Base-by-base conservation (phyloP, 129 eudicot genomes). In the Tagetes erecta region DNA sequence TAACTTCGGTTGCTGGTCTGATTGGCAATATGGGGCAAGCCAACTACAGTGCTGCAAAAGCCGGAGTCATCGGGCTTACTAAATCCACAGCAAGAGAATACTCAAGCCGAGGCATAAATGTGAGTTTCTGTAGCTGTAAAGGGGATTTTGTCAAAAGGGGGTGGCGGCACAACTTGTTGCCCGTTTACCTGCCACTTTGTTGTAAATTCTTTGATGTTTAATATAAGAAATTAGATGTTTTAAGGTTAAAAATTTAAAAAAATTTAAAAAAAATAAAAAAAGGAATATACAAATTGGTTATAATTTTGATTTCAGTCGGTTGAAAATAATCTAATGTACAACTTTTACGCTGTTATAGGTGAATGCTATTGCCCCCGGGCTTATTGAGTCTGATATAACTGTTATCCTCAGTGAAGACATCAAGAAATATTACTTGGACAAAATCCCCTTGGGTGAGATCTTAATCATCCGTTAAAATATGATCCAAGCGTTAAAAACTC, bases 11-110 rank as follows among this genome's bases (percentile, higher is more conserved):
- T 70, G 86, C 84, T 80, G 99, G 97, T 76, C 80, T 95, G 67
- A 76, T 75, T 77, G 99, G 97, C 47, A 95, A 91, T 79, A 84
- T 82, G 36, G 97, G 99, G 64, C 99, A 88, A 81, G 94, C 99
- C 63, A 95, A 95, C 71, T 95, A 95, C 64, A 87, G 95, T 81
- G 99, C 99, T 71, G 97, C 99, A 82, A 95, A 95, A 81, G 97
- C 96, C 1, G 99, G 99, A 44, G 97, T 95, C 0, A 95, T 95
- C 67, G 96, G 99, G 51, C 80, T 95, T 45, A 95, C 99, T 8
- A 95, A 95, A 82, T n/a, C 88, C 6, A 89, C 84, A 63, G 99
- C 99, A 39, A 95, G 81, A 76, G 99, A 95, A 80, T 95, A 91
- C 79, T 78, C 99, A 3, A 82, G 90, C 88, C 91, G 94, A 73